phyloP scores from a whole-genome alignment of 83 land plant genomes.

The Thuja plicata region DNA sequence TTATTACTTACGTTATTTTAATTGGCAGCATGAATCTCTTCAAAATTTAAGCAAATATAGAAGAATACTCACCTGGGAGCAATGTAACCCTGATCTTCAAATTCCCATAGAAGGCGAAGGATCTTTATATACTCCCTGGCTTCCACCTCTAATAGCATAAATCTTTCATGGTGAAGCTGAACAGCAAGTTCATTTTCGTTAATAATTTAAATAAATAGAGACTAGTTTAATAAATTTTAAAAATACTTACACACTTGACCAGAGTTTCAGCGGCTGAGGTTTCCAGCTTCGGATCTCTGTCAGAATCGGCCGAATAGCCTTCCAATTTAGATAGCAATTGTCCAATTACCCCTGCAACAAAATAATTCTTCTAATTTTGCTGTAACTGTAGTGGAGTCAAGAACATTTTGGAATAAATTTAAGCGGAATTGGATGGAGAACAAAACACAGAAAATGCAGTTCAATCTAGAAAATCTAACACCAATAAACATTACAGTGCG shows the following conservation, averaged over 20 bases:
- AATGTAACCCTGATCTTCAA: constrained; percentile 16
- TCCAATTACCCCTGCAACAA: not conserved
- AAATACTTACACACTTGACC: constrained; percentile 13
- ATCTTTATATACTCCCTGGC: constrained; percentile 11
- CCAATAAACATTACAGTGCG: not conserved
- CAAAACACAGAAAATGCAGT: not conserved
- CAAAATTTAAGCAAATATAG: not conserved
- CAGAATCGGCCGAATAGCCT: not conserved
- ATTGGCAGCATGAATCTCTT: not conserved
- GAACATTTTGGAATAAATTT: not conserved
- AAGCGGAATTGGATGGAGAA: not conserved
- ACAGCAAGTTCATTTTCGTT: not conserved
- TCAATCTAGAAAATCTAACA: not conserved
- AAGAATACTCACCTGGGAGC: not conserved
- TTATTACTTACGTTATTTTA: not conserved
- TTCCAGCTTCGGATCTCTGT: not conserved
- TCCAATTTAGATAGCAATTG: constrained; percentile 7
- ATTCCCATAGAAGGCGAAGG: constrained; percentile 10
- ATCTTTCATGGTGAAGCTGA: constrained; percentile 12
- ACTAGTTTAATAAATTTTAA: not conserved
- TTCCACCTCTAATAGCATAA: not conserved
- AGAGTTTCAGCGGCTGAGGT: constrained; percentile 9
- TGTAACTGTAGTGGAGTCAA: too few species aligned
- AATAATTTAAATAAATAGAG: not conserved
- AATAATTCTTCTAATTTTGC: not conserved